These are phyloP conservation scores for Ascochyta rabiei DNA, from an alignment of 2,329 filamentous ascomycete genomes.

Conservation along the genomic window DNA sequence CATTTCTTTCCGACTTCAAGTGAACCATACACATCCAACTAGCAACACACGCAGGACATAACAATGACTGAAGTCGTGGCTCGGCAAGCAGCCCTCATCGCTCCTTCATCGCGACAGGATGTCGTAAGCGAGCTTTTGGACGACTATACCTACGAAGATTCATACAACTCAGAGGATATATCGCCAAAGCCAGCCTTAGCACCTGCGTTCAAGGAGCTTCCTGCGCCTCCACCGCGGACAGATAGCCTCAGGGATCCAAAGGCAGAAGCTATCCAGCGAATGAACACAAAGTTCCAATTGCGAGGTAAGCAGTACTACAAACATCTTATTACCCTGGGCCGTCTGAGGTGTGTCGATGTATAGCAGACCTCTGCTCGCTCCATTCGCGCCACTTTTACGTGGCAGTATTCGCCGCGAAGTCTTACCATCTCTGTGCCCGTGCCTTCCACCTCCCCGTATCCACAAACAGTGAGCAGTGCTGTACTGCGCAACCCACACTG, in stretches of 20 bases:
- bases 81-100: conserved; percentile 29
- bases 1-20: conserved; percentile 5
- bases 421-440: neutral
- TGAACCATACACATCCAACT: neutral
- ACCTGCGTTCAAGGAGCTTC: conserved; percentile 40
- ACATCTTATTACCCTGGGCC: neutral
- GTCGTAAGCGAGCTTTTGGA: conserved; percentile 47
- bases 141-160: conserved; percentile 41
- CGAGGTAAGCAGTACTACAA: conserved; percentile 38
- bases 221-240: conserved; percentile 35
- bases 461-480: neutral
- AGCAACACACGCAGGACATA: conserved; percentile 1
- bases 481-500: neutral
- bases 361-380: neutral
- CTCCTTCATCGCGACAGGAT: conserved; percentile 44
- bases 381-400: neutral
- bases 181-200: conserved; percentile 28
- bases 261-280: conserved; percentile 29
- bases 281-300: conserved; percentile 43
- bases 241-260: conserved; percentile 34
- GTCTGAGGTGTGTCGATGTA: conserved; percentile 5
- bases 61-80: conserved; percentile 37
- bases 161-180: conserved; percentile 30
- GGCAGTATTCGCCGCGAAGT: conserved; percentile 3
- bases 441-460: neutral